Evolutionary conservation across 1,284 basidiomycete species (phyloP).

Genomic region (Trichosporon faecale): DNA sequence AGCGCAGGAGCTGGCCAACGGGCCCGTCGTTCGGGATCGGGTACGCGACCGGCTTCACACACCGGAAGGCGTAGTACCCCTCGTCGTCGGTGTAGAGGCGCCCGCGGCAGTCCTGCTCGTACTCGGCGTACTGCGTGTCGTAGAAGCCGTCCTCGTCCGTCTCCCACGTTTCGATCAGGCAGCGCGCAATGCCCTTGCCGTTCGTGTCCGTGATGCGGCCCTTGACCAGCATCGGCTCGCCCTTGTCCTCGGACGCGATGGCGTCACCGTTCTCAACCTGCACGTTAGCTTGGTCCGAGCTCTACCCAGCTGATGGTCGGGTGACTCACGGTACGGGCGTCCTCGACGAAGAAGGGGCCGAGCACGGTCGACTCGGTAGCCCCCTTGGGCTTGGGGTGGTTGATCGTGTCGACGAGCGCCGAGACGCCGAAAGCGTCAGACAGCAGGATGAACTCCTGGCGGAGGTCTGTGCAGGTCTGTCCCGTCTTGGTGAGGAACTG

Average conservation of each 20-base stretch:
- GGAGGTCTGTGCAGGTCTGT: constrained; percentile 66
- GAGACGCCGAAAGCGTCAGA: constrained; percentile 76
- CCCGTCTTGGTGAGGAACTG: constrained; percentile 71
- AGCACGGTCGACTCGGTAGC: constrained; percentile 74
- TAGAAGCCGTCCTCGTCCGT: constrained; percentile 64
- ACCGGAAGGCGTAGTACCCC: constrained; percentile 69
- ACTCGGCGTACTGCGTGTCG: constrained; percentile 62
- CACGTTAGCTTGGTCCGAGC: background rate
- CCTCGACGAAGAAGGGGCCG: constrained; percentile 80
- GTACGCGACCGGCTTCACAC: constrained; percentile 72
- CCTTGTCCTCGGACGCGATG: constrained; percentile 76
- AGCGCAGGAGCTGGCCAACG: constrained; percentile 63
- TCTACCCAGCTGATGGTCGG: background rate
- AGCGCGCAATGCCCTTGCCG: constrained; percentile 66
- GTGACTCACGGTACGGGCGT: constrained; percentile 54
- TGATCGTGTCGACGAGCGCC: constrained; percentile 70
- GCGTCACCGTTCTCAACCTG: constrained; percentile 59
- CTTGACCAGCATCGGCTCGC: constrained; percentile 74
- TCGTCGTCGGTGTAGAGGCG: constrained; percentile 62
- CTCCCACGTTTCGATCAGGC: constrained; percentile 79
- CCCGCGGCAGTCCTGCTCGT: constrained; percentile 71
- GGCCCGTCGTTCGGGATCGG: constrained; percentile 79
- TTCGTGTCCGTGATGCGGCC: constrained; percentile 64
- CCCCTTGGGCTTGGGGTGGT: constrained; percentile 62
- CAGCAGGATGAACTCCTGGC: constrained; percentile 80